A percentile compares a stretch with the other conserved stretches of the same genome.
Conservation (phyloP, 345 rosid genomes). For the Pelargonium nanum region DNA sequence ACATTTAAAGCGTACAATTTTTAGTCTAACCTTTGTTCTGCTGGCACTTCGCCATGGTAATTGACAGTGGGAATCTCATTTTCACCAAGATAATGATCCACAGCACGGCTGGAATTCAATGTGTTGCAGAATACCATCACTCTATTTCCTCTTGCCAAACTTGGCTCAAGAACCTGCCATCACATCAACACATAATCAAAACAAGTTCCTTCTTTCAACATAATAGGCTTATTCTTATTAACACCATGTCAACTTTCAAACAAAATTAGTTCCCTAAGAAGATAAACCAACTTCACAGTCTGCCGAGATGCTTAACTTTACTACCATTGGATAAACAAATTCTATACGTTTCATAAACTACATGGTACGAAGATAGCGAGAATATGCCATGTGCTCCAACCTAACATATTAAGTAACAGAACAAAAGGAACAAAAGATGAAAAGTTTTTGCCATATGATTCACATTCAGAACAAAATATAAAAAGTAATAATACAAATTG, state of each 20-base stretch:
- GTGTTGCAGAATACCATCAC: constrained; percentile 96
- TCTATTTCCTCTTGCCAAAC: constrained; percentile 84
- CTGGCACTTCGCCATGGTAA: constrained; percentile 95
- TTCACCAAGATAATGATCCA: constrained; percentile 79
- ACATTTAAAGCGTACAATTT: not conserved
- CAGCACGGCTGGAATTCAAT: constrained; percentile 84
- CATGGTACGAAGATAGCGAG: no score
- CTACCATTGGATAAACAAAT: no score
- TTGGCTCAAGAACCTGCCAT: constrained; percentile 87
- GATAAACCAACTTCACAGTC: no score
- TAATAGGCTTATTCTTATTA: not conserved
- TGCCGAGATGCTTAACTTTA: not conserved
- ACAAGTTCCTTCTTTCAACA: constrained; percentile 5
- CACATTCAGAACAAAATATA: no score
- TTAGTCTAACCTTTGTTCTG: constrained; percentile 65
- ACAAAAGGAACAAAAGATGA: no score
- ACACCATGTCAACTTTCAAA: not conserved
- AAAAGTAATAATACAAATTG: no score
- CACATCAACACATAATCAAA: constrained; percentile 12
- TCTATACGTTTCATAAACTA: no score
- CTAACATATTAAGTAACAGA: no score
- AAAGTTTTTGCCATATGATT: no score
- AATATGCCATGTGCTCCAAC: no score
- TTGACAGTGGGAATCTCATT: constrained; percentile 75
- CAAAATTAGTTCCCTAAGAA: no score